Conservation (phyloP, 805 yeast species). For the Blastobotrys parvus region DNA sequence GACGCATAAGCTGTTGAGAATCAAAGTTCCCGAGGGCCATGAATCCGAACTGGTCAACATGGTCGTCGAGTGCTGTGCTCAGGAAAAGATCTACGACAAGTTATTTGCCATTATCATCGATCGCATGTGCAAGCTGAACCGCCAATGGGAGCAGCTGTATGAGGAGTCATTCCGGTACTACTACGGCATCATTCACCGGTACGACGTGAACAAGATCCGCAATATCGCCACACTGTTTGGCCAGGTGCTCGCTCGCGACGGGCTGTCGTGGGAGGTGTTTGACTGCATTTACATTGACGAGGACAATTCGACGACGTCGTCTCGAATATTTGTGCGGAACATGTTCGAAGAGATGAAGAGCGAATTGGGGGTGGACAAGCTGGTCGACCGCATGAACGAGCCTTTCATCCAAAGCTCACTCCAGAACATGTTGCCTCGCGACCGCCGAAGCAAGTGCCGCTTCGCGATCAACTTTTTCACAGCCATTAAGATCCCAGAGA, state of each 20-base stretch:
- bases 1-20: conserved; percentile 67
- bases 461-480: conserved; percentile 88
- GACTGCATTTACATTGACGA: conserved; percentile 54
- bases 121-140: conserved; percentile 44
- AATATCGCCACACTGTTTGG: conserved; percentile 84
- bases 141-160: conserved; percentile 53
- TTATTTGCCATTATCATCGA: conserved; percentile 74
- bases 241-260: conserved; percentile 64
- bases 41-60: conserved; percentile 57
- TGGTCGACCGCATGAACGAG: conserved; percentile 45
- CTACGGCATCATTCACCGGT: conserved; percentile 53
- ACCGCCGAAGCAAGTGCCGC: conserved; percentile 31
- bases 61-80: conserved; percentile 72
- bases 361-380: conserved; percentile 54
- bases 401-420: conserved; percentile 42
- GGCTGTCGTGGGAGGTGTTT: conserved; percentile 55
- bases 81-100: conserved; percentile 80
- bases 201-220: conserved; percentile 64
- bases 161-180: conserved; percentile 43
- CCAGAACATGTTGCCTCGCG: conserved; percentile 57
- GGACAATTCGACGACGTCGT: conserved; percentile 65
- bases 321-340: conserved; percentile 70
- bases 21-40: conserved; percentile 32
- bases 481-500: conserved; percentile 77
- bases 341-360: conserved; percentile 70